A percentile compares a stretch with the other conserved stretches of the same genome.
Conservation (phyloP, 176 grass and related monocot species). For the Saccharum spontaneum region DNA sequence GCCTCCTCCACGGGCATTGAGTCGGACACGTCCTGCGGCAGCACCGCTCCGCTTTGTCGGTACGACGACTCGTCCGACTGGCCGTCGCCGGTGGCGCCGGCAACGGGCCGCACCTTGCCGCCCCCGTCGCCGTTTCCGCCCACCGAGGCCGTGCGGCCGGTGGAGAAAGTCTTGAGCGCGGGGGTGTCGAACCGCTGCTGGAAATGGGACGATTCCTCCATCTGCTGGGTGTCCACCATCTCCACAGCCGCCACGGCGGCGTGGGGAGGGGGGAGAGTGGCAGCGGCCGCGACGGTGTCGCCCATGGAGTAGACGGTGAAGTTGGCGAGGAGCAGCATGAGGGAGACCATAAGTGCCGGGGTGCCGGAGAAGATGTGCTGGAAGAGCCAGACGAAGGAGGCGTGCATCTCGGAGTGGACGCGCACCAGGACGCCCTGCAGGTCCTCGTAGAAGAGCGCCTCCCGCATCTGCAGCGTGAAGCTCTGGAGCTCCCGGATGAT, state of each 20-base stretch:
- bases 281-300: slow-evolving; percentile 31
- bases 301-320: slow-evolving; percentile 96
- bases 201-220: slow-evolving; percentile 16
- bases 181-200: slow-evolving; percentile 31
- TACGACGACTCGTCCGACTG: slow-evolving; percentile 45
- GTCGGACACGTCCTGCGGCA: slow-evolving; percentile 24
- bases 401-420: slow-evolving; percentile 83
- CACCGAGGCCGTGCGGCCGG: slow-evolving; percentile 49
- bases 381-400: slow-evolving; percentile 99
- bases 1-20: slow-evolving; percentile 4
- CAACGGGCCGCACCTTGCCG: slow-evolving; percentile 64
- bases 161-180: slow-evolving; percentile 47
- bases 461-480: slow-evolving; percentile 78
- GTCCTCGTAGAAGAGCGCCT: slow-evolving; percentile 67
- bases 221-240: slow-evolving; percentile 41
- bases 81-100: slow-evolving; percentile 71
- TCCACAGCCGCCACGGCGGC: slow-evolving; percentile 6
- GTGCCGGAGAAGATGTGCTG: slow-evolving; percentile 94
- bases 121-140: slow-evolving; percentile 66
- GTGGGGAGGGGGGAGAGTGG: slow-evolving; percentile 32
- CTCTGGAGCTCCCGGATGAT: slow-evolving; percentile 95
- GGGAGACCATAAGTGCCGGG: slow-evolving; percentile 84
- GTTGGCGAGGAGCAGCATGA: slow-evolving; percentile 97
- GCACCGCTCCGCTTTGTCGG: slow-evolving; percentile 30
- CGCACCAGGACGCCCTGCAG: slow-evolving; percentile 49